Evolutionary conservation across 2,329 filamentous ascomycete genomes (phyloP), one percentile per base, ranked within the genome.

Genomic region (Spiromastix sp.): DNA sequence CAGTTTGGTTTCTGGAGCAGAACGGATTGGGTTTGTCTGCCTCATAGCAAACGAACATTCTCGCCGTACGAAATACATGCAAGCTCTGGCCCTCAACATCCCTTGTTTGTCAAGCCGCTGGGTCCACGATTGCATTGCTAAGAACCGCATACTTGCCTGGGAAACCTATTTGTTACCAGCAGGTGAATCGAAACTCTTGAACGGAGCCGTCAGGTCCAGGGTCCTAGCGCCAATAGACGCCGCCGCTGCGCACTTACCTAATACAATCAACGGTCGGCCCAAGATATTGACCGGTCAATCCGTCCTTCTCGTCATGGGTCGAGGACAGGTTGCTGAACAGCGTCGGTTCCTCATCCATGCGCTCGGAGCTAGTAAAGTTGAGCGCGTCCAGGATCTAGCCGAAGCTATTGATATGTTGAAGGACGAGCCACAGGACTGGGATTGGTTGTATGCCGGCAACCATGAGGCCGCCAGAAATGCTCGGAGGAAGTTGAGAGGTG

Each of bases 1-100:
- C 12, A 63, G 56, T 1, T 66, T 93, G 1, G 74, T 64, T 2
- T 45, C 64, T 8, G 56, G 64, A 15, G 71, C 72, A 15, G 50
- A 63, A 22, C 60, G 70, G 2, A 64, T 78, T 1, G 80, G 84
- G 0, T 96, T 98, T 51, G 77, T 83, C 0, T 87, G 85, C 3
- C 64, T 96, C 10, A 83, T 98, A 40, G 81, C 87, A 0, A 85
- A 96, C 50, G 74, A 76, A 4, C 82, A 94, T 55, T 91, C 83
- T 5, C 77, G 89, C 30, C 86, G 85, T 43, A 74, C 79, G 32
- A 98, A 96, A 55, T 95, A 91, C 56, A 83, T 96, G 70, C 87
- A 96, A 60, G 91, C 91, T 0, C 72, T 98, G 2, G 87, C 91
- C 0, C 72, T 98, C 1, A 85, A 85, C 1, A 61, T 98, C 0